Conservation (phyloP, 305 asterid genomes). For the Solanum aculeatissimum region DNA sequence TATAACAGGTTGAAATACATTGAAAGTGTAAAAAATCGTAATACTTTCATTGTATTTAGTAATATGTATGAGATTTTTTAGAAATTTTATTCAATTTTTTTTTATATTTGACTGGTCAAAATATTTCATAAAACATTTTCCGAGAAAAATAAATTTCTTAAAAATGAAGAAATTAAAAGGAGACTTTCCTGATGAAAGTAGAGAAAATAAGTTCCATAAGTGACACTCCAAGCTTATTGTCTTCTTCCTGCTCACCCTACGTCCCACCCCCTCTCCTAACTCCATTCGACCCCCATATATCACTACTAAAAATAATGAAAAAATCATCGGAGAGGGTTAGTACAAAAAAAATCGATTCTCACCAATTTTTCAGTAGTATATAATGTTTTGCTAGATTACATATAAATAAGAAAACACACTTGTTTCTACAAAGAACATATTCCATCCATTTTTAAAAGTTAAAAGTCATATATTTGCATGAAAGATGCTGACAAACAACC, state of each 20-base stretch:
- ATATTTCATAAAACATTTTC: too few species aligned
- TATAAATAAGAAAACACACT: too few species aligned
- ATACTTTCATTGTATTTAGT: background rate
- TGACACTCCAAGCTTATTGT: background rate
- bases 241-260: accelerated
- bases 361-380: too few species aligned
- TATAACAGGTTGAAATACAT: background rate
- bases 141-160: too few species aligned
- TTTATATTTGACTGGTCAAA: background rate
- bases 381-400: background rate
- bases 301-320: too few species aligned
- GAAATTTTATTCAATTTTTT: background rate
- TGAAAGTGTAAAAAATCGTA: background rate
- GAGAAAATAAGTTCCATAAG: too few species aligned
- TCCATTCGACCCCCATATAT: background rate
- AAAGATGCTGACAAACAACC: background rate
- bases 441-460: background rate
- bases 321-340: too few species aligned
- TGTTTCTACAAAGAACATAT: too few species aligned
- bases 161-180: too few species aligned
- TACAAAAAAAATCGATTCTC: too few species aligned
- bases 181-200: too few species aligned
- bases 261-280: background rate
- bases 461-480: background rate
- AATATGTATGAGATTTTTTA: background rate